A percentile compares a stretch with the other conserved stretches of the same genome.
These are phyloP conservation scores for Pistacia integerrima DNA, from an alignment of 345 rosid genomes.

Conservation along the genomic window DNA sequence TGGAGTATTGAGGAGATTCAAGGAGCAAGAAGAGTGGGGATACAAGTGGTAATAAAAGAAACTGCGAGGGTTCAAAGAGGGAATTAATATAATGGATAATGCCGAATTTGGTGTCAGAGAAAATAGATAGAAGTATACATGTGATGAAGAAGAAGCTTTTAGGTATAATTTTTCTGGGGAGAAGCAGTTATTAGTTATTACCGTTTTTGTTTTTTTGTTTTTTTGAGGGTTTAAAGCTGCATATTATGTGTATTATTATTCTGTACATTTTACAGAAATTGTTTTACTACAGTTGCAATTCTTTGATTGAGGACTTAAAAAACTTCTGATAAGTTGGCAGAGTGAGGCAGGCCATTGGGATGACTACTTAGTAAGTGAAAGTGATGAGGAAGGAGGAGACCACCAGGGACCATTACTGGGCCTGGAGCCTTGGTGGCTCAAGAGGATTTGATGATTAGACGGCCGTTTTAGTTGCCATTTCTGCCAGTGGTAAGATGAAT, in stretches of 20 bases:
- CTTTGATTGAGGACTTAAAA: neutral
- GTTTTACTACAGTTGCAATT: neutral
- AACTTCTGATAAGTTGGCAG: neutral
- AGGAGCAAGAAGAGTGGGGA: slow-evolving; percentile 63
- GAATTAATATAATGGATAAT: too few relatives aligned
- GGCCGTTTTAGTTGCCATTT: too few relatives aligned
- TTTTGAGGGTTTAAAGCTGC: neutral
- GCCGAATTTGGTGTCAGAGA: neutral
- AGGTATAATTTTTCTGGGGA: neutral
- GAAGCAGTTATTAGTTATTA: neutral
- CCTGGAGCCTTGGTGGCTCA: too few relatives aligned
- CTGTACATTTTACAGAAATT: slow-evolving; percentile 8
- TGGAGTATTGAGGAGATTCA: slow-evolving; percentile 74
- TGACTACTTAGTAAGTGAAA: neutral
- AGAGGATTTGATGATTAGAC: too few relatives aligned
- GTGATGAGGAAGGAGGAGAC: neutral
- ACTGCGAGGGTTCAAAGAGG: too few relatives aligned
- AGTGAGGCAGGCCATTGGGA: neutral
- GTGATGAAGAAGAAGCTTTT: neutral
- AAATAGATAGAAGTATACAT: neutral
- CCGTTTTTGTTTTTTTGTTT: neutral
- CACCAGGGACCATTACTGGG: neutral
- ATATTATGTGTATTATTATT: neutral
- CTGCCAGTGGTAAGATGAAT: neutral
- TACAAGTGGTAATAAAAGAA: slow-evolving; percentile 61